Conservation (phyloP, 2,329 filamentous ascomycete species). For the Penicillium freii region DNA sequence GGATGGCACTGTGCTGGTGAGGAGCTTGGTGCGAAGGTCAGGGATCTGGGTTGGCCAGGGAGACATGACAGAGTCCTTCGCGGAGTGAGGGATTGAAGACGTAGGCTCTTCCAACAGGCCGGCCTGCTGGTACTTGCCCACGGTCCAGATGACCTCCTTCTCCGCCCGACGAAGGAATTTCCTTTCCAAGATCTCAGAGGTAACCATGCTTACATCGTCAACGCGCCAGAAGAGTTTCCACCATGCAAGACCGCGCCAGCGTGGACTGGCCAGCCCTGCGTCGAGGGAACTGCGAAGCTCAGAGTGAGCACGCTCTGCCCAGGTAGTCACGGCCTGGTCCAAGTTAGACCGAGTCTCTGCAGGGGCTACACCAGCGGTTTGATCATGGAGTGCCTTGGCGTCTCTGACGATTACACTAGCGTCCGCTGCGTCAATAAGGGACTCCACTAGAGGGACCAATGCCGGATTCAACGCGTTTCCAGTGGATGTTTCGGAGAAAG, state of each 20-base stretch:
- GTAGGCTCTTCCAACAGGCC: conserved; percentile 47
- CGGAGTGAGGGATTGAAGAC: conserved; percentile 4
- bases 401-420: conserved; percentile 31
- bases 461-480: conserved; percentile 61
- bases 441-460: conserved; percentile 64
- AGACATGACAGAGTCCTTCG: conserved; percentile 7
- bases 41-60: conserved; percentile 76
- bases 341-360: conserved; percentile 51
- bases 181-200: conserved; percentile 72
- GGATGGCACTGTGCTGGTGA: conserved; percentile 65
- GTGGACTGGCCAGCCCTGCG: conserved; percentile 68
- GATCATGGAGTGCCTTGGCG: conserved; percentile 28
- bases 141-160: conserved; percentile 75
- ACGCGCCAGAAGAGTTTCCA: conserved; percentile 96
- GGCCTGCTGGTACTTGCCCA: conserved; percentile 70
- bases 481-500: conserved; percentile 22
- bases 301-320: conserved; percentile 76
- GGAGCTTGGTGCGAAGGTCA: conserved; percentile 64
- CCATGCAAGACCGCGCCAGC: conserved; percentile 82
- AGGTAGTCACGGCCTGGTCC: conserved; percentile 61
- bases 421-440: conserved; percentile 55
- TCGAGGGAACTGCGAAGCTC: conserved; percentile 81
- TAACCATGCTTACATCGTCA: conserved; percentile 84
- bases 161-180: conserved; percentile 77
- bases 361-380: conserved; percentile 38